A percentile compares a stretch with the other conserved stretches of the same genome.
Evolutionary conservation across 768 basidiomycete species (phyloP).

Genomic region (Lentinula lateritia): DNA sequence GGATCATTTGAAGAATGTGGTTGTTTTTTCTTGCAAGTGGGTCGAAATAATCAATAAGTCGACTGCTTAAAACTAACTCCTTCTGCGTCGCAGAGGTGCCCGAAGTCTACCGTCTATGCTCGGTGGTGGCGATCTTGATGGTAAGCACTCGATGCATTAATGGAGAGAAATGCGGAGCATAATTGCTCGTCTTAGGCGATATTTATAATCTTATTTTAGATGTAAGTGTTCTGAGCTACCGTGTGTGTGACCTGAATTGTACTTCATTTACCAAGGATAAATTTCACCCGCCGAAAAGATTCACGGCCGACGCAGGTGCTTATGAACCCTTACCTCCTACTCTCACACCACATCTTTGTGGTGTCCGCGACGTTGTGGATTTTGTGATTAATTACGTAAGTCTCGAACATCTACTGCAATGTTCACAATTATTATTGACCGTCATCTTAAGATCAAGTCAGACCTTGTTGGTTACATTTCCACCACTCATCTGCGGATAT

Average conservation of each 20-base stretch:
- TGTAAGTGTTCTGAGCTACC: constrained; percentile 17
- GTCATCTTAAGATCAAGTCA: constrained; percentile 18
- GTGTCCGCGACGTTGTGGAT: constrained; percentile 36
- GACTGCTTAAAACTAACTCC: neutral
- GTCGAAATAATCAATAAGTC: constrained; percentile 2
- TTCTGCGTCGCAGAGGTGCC: constrained; percentile 25
- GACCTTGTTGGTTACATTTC: constrained; percentile 38
- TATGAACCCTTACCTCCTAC: constrained; percentile 32
- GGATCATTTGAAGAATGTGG: constrained; percentile 35
- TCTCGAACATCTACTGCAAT: constrained; percentile 11
- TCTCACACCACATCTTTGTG: constrained; percentile 23
- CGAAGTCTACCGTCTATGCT: constrained; percentile 41
- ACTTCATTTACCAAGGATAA: constrained; percentile 13
- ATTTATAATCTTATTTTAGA: constrained; percentile 44
- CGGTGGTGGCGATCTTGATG: constrained; percentile 51
- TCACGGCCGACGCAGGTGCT: constrained; percentile 23
- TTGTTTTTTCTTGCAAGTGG: constrained; percentile 47
- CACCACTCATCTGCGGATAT: constrained; percentile 36
- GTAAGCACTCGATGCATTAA: constrained; percentile 30
- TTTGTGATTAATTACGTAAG: constrained; percentile 45
- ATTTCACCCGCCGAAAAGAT: constrained; percentile 19
- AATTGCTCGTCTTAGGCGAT: constrained; percentile 24
- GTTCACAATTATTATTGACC: neutral
- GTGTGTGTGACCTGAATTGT: neutral
- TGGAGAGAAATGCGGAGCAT: neutral